Percentiles rank a stretch among this genome's conserved stretches.
phyloP scores from a whole-genome alignment of 805 yeast genomes.

The Monosporozyma unispora region DNA sequence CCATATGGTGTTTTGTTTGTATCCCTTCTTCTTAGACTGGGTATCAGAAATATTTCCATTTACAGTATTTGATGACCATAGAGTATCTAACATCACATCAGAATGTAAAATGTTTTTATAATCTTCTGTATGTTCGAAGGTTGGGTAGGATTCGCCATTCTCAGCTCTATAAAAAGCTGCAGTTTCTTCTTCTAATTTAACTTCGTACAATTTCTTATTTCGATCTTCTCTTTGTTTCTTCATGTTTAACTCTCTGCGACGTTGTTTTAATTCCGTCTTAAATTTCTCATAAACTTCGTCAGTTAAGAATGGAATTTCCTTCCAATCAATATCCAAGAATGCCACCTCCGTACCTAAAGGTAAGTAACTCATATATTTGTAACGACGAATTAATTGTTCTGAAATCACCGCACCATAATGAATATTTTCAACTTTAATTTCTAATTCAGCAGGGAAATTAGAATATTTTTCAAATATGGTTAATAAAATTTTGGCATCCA shows the following conservation, averaged over 20 bases:
- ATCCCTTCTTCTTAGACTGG: slow-evolving; percentile 10
- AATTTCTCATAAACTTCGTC: slow-evolving; percentile 39
- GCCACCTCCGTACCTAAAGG: slow-evolving; percentile 83
- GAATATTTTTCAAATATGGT: slow-evolving; percentile 53
- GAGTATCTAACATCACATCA: slow-evolving; percentile 3
- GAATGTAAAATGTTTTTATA: slow-evolving; percentile 1
- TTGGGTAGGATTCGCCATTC: slow-evolving; percentile 33
- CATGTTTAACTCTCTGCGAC: slow-evolving; percentile 42
- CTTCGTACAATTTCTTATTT: slow-evolving; percentile 46
- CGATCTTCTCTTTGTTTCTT: slow-evolving; percentile 55
- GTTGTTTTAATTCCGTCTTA: slow-evolving; percentile 45
- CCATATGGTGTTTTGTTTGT: slow-evolving; percentile 57
- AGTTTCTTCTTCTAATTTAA: slow-evolving; percentile 48
- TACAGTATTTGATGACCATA: slow-evolving; percentile 1
- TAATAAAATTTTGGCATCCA: slow-evolving; percentile 70
- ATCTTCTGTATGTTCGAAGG: slow-evolving; percentile 1
- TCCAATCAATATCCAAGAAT: slow-evolving; percentile 82
- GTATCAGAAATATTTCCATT: not conserved
- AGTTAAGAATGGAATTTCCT: slow-evolving; percentile 35
- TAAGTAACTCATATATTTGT: slow-evolving; percentile 69
- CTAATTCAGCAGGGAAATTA: slow-evolving; percentile 57
- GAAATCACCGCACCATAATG: slow-evolving; percentile 55
- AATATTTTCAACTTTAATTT: slow-evolving; percentile 60
- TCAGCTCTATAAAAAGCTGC: slow-evolving; percentile 53
- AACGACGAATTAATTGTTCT: slow-evolving; percentile 46